Base-by-base conservation (phyloP, 805 yeast species). In the Jamesozyma jinghongensis region DNA sequence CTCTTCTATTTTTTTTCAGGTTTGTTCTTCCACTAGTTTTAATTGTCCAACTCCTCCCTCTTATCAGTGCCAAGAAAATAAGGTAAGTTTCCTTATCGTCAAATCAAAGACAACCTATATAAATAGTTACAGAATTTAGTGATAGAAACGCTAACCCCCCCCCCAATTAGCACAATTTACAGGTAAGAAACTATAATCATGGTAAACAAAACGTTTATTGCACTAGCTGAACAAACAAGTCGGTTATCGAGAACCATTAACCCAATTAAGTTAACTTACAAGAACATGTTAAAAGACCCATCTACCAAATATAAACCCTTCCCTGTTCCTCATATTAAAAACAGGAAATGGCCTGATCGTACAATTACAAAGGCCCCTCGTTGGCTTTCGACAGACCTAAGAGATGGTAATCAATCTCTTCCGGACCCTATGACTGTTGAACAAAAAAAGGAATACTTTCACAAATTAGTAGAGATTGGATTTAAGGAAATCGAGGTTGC, bases 371-470 rank as follows among this genome's bases (percentile, higher is more conserved):
- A 73, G 56, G 74, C 87, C 3, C 94, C 94, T 17, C 68, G 92
- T 50, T 83, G 92, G 92, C 67, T 84, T 36, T 79, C 88, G 17
- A 83, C 94, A 3, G 94, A 84, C 55, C 69, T 83, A 46, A 73
- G 94, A 53, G 94, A 83, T 56, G 94, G 94, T 26, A 83, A 83
- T 62, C 92, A 83, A 65, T 79, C 88, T 5, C 70, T 83, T 50
- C 90, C 92, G 0, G 92, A 83, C 56, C 94, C 92, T 40, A 83
- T 83, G 94, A 70, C 81, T n/a, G 68, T 81, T 33, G 79, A 67
- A n/a, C 88, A 83, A 53, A 83, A 83, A 63, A 78, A 78, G 54
- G 74, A 68, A 40, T 83, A 79, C 62, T 81, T 82, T 59, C 65
- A 73, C 40, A 79, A 81, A 57, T 67, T 83, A 32, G 71, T 82